Evolutionary conservation across 2,329 filamentous ascomycete species (phyloP).

Genomic region (Sphaerulina musiva): DNA sequence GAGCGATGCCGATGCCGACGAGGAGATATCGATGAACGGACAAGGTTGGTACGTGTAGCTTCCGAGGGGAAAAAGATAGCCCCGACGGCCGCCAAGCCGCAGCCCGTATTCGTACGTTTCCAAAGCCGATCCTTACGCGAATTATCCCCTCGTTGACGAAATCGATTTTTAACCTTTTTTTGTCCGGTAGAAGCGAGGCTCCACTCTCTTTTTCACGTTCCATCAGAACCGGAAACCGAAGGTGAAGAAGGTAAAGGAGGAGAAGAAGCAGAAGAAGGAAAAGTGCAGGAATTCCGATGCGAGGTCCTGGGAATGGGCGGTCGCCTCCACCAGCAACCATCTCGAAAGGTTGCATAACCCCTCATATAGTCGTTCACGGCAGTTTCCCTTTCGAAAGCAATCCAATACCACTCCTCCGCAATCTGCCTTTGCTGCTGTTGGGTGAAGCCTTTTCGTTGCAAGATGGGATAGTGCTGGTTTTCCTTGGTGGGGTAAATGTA

Average conservation of each 20-base stretch:
- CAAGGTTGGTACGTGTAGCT: no score
- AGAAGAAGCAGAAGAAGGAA: neutral
- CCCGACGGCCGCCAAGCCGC: no score
- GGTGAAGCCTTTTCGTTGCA: conserved; percentile 20
- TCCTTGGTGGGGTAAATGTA: conserved; percentile 18
- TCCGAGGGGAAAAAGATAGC: no score
- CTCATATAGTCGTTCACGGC: conserved; percentile 21
- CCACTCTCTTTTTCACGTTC: neutral
- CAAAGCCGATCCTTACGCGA: no score
- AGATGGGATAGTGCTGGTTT: conserved; percentile 18
- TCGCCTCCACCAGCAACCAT: conserved; percentile 21
- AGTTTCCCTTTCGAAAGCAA: conserved; percentile 22
- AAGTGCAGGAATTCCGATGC: conserved; percentile 1
- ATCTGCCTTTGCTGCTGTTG: conserved; percentile 17
- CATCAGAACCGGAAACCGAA: neutral
- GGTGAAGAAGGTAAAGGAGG: no score
- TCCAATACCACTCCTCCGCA: conserved; percentile 25
- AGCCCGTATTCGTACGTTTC: no score
- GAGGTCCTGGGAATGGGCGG: conserved; percentile 1
- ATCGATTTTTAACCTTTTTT: no score
- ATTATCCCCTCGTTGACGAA: no score
- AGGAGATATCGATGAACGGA: no score
- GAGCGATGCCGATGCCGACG: no score
- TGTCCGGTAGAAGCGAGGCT: no score
- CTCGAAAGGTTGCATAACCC: conserved; percentile 19